phyloP scores from a whole-genome alignment of 345 rosid genomes.

The Syzygium jambos region DNA sequence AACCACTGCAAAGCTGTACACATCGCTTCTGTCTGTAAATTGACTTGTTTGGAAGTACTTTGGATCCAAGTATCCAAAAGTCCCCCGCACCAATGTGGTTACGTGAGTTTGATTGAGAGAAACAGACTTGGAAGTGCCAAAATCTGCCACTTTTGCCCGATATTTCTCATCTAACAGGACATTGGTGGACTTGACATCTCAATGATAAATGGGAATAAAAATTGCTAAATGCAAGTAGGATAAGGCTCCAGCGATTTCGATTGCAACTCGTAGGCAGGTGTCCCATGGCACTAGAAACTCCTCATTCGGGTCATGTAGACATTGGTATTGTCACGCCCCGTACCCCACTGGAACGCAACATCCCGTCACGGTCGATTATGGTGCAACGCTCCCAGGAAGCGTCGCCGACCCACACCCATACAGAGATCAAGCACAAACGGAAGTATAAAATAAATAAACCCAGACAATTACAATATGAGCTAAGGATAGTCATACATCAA shows the following conservation, averaged over 20 bases:
- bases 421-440: no score
- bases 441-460: no score
- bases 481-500: no score
- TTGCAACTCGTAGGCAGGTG: neutral
- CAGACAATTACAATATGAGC: no score
- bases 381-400: no score
- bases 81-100: neutral
- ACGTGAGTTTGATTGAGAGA: conserved; percentile 1
- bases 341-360: no score
- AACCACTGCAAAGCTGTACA: neutral
- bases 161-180: neutral
- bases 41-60: neutral
- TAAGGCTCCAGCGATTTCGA: neutral
- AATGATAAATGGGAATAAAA: neutral
- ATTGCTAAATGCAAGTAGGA: neutral
- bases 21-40: neutral
- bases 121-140: neutral
- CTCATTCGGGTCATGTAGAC: neutral
- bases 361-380: no score
- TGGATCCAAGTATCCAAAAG: neutral
- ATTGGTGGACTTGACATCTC: neutral
- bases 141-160: neutral
- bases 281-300: neutral
- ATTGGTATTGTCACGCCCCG: no score
- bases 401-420: no score